Evolutionary conservation across 2,329 filamentous ascomycete species (phyloP).

Genomic region (Aspergillus costaricaensis): DNA sequence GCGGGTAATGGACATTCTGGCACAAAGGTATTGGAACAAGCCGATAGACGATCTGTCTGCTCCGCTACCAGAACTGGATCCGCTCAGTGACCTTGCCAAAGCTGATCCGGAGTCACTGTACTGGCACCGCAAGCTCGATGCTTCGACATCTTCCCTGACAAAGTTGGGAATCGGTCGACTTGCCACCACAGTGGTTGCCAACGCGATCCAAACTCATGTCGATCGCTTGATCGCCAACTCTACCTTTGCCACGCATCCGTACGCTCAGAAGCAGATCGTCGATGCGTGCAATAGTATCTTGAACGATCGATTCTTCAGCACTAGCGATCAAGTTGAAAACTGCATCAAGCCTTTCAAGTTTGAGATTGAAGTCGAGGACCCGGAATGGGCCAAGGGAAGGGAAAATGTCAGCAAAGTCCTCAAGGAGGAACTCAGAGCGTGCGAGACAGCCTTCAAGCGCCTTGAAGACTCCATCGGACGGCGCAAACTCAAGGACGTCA

Average conservation of each 20-base stretch:
- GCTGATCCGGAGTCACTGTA: slow-evolving; percentile 82
- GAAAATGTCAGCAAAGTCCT: slow-evolving; percentile 79
- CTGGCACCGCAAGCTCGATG: slow-evolving; percentile 93
- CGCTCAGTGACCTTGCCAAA: slow-evolving; percentile 76
- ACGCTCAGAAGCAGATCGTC: slow-evolving; percentile 87
- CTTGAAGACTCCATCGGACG: slow-evolving; percentile 78
- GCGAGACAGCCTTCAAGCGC: slow-evolving; percentile 72
- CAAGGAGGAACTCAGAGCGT: slow-evolving; percentile 84
- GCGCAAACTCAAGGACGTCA: slow-evolving; percentile 84
- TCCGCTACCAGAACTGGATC: slow-evolving; percentile 67
- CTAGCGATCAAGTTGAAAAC: slow-evolving; percentile 96
- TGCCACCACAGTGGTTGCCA: slow-evolving; percentile 87
- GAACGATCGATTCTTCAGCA: slow-evolving; percentile 94
- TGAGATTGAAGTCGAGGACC: slow-evolving; percentile 89
- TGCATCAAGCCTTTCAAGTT: slow-evolving; percentile 99
- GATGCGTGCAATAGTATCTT: slow-evolving; percentile 88
- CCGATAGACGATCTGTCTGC: slow-evolving; percentile 80
- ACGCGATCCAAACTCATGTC: slow-evolving; percentile 81
- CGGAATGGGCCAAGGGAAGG: slow-evolving; percentile 82
- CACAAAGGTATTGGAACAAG: slow-evolving; percentile 96
- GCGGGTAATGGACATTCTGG: slow-evolving; percentile 87
- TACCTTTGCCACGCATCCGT: slow-evolving; percentile 86
- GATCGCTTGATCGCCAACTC: slow-evolving; percentile 76
- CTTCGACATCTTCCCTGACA: slow-evolving; percentile 84
- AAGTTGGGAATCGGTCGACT: slow-evolving; percentile 92